Conservation (phyloP, 176 grass and related monocot species). For the Miscanthus lutarioriparius region DNA sequence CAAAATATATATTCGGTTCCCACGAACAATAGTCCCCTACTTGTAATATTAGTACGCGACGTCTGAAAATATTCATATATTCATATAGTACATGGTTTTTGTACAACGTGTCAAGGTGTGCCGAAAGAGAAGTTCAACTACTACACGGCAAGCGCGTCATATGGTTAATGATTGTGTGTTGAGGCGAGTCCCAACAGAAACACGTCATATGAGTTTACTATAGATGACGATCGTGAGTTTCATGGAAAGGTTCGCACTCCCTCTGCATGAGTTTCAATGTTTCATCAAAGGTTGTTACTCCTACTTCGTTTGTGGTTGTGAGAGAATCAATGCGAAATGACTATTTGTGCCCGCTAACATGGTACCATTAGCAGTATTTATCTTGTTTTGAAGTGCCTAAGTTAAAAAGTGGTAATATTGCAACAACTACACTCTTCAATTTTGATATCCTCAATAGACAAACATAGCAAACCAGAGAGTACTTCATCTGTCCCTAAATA, state of each 20-base stretch:
- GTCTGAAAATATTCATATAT: too few relatives aligned
- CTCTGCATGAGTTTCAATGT: too few relatives aligned
- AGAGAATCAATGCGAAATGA: not conserved
- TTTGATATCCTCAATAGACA: not conserved
- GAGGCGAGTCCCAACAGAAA: slow-evolving; percentile 8
- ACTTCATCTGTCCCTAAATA: too few relatives aligned
- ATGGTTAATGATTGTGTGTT: slow-evolving; percentile 6
- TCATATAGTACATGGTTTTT: not conserved
- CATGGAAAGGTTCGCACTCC: not conserved
- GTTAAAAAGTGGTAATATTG: not conserved
- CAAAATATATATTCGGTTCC: too few relatives aligned
- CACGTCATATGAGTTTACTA: not conserved
- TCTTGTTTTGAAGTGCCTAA: too few relatives aligned
- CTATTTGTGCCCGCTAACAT: not conserved
- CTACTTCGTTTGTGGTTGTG: not conserved
- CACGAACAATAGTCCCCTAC: too few relatives aligned
- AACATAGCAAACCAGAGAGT: not conserved
- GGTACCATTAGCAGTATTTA: too few relatives aligned
- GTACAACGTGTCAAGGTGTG: not conserved
- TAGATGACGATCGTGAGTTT: not conserved
- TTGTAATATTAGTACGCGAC: too few relatives aligned
- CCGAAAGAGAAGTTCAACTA: not conserved
- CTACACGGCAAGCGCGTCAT: not conserved
- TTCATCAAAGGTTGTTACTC: not conserved
- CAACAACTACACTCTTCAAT: not conserved